Evolutionary conservation across 2,329 filamentous ascomycete species (phyloP).

Genomic region (Cladosporium velox): DNA sequence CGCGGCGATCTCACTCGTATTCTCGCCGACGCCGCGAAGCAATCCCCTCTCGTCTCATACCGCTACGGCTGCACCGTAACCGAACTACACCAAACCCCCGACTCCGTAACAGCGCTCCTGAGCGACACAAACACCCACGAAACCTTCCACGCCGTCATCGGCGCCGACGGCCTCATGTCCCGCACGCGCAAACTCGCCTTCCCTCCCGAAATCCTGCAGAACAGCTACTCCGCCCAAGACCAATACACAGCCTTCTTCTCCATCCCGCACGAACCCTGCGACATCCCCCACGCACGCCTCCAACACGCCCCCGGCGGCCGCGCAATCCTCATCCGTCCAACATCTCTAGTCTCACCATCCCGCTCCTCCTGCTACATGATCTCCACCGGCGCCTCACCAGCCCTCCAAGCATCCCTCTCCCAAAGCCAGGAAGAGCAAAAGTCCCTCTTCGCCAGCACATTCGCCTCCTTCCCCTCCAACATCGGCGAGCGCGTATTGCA

Average conservation of each 20-base stretch:
- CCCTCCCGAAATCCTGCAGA: conserved; percentile 26
- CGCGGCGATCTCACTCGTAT: conserved; percentile 53
- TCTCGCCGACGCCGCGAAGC: conserved; percentile 38
- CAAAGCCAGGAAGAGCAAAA: conserved; percentile 29
- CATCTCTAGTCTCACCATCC: background rate
- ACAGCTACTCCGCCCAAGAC: conserved; percentile 24
- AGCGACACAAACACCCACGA: conserved; percentile 21
- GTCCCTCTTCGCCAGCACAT: conserved; percentile 31
- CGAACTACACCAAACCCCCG: conserved; percentile 14
- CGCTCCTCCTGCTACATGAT: conserved; percentile 14
- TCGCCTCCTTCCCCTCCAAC: conserved; percentile 30
- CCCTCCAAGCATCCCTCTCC: background rate
- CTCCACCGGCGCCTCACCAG: background rate
- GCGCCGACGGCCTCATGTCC: conserved; percentile 37
- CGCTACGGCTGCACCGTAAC: conserved; percentile 22
- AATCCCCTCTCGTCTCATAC: conserved; percentile 22
- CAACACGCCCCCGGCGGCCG: conserved; percentile 26
- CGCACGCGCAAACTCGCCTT: conserved; percentile 32
- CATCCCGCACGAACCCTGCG: conserved; percentile 24
- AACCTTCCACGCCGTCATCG: conserved; percentile 33
- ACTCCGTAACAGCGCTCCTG: conserved; percentile 18
- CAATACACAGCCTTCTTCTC: conserved; percentile 34
- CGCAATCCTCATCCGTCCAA: conserved; percentile 27
- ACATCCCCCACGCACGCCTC: conserved; percentile 25
- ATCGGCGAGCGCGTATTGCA: conserved; percentile 29